Evolutionary conservation across 2,329 filamentous ascomycete species (phyloP), one percentile per base, ranked within the genome.

Genomic region (Colletotrichum coccodes): DNA sequence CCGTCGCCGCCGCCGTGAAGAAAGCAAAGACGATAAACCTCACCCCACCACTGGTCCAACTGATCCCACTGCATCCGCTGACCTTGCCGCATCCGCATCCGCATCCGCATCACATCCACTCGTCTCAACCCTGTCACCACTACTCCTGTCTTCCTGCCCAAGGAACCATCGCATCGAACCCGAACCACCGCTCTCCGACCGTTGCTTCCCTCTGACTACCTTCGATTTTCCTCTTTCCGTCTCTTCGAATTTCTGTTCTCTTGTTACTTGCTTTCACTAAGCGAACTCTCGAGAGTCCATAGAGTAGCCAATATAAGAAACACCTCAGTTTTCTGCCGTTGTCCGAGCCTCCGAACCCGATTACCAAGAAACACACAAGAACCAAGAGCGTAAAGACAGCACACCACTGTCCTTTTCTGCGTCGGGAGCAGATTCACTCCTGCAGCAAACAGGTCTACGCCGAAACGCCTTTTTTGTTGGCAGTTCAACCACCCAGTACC

Each of bases 231-330:
- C 36, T 30, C 53, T 66, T 23, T 18, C 12, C 52, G 34, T 54
- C 56, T 64, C 28, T 49, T 60, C 61, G 54, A 66, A 47, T 60
- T 36, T 59, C 46, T 65, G 47, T 58, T 34, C 58, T 52, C 58
- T 36, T 49, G 36, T 46, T 68, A 34, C 6, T 30, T 60, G 60
- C 40, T 49, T 49, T 54, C 14, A 28, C 34, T 30, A 47, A 49
- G 28, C 52, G 32, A 64, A 5, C 52, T 34, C 56, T 50, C 61
- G 21, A 56, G 54, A 56, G 66, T 68, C 60, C 66, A 50, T 68
- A 68, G 57, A 49, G 57, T 60, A 60, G 66, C 61, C 66, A 68
- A 68, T 68, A 68, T 66, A 68, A 68, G 50, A 68, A 60, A 47
- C 61, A 66, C 40, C 57, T 50, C 52, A 65, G 61, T 68, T 68